Evolutionary conservation across 192 early-diverging fungal species (phyloP).

Genomic region (Coemansia sp.): DNA sequence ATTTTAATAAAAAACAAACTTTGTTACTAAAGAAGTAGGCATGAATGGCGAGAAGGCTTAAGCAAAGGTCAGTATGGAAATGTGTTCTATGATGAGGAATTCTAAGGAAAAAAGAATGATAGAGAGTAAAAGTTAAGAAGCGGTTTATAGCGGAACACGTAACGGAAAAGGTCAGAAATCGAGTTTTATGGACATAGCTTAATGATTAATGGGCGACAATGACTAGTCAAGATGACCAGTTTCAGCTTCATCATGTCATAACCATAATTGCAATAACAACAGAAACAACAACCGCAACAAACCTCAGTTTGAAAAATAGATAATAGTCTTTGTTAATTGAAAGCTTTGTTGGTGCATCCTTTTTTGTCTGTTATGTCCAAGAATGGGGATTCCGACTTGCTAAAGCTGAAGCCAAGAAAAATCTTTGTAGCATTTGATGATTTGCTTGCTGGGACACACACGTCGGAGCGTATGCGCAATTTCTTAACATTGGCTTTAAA

Average conservation of each 20-base stretch:
- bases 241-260: background rate
- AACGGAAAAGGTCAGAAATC: background rate
- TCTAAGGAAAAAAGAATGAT: background rate
- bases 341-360: background rate
- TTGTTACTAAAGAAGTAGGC: too few relatives aligned
- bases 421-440: background rate
- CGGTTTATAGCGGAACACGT: background rate
- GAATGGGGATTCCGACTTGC: background rate
- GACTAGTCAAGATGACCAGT: background rate
- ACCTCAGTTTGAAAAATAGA: background rate
- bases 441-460: background rate
- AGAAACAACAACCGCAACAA: background rate
- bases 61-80: too few relatives aligned
- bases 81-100: background rate
- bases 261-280: background rate
- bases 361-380: background rate
- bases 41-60: too few relatives aligned
- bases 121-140: background rate
- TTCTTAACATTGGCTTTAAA: too few relatives aligned
- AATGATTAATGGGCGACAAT: background rate
- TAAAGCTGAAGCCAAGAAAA: background rate
- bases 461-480: background rate
- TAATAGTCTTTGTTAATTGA: background rate
- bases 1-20: too few relatives aligned
- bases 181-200: background rate